A percentile compares a stretch with the other conserved stretches of the same genome.
phyloP scores from a whole-genome alignment of 2,329 filamentous ascomycete species.

The Alternaria brassicae region DNA sequence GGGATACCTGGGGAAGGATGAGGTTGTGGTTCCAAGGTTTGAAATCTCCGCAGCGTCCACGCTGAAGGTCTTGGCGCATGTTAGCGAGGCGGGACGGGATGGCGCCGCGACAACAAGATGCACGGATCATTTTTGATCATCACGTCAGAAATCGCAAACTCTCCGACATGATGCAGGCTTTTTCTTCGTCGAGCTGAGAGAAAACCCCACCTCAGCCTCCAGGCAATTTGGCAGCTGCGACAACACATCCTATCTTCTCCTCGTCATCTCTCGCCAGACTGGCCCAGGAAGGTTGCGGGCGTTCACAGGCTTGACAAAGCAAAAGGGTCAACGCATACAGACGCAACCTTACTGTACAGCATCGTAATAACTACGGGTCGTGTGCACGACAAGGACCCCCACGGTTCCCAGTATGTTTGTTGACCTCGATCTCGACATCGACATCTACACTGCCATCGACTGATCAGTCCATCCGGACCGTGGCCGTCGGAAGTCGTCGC shows the following conservation, averaged over 20 bases:
- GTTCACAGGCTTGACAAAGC: background rate
- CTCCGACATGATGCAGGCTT: background rate
- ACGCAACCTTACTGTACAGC: background rate
- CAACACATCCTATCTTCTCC: background rate
- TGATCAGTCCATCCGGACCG: background rate
- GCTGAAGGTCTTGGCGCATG: slow-evolving; percentile 5
- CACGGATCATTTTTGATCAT: background rate
- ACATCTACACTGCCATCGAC: background rate
- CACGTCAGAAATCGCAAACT: background rate
- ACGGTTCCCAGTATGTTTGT: background rate
- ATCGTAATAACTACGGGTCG: background rate
- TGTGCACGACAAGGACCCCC: background rate
- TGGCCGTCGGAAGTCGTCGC: background rate
- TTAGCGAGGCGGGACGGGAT: slow-evolving; percentile 11
- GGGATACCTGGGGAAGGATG: background rate
- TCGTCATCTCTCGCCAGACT: background rate
- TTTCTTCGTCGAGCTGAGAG: background rate
- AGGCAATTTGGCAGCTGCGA: background rate
- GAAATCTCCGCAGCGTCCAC: slow-evolving; percentile 1
- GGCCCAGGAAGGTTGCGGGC: background rate
- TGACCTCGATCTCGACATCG: background rate
- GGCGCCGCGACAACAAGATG: slow-evolving; percentile 1
- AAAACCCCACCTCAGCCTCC: background rate
- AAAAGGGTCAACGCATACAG: background rate
- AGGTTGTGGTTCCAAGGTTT: slow-evolving; percentile 4